Evolutionary conservation across 768 basidiomycete species (phyloP).

Genomic region (Crassisporium funariophilum): DNA sequence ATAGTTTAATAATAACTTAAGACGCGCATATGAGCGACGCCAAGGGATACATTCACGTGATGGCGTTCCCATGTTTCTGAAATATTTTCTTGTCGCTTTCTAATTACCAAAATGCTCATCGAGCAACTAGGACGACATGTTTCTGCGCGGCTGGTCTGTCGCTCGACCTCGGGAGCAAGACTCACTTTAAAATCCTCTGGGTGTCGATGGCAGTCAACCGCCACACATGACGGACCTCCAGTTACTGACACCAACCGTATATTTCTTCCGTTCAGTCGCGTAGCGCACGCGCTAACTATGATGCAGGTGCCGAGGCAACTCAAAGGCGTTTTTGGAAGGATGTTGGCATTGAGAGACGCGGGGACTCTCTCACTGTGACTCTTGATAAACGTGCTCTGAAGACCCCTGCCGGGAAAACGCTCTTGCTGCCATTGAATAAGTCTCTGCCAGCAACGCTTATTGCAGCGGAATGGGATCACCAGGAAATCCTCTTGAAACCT

Average conservation of each 20-base stretch:
- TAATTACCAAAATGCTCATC: slow-evolving; percentile 15
- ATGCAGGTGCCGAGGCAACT: slow-evolving; percentile 80
- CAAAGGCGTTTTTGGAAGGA: slow-evolving; percentile 93
- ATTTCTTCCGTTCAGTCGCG: slow-evolving; percentile 15
- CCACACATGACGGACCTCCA: slow-evolving; percentile 43
- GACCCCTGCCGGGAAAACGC: slow-evolving; percentile 80
- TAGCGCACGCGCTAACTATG: not conserved
- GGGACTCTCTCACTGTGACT: slow-evolving; percentile 58
- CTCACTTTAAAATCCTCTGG: not conserved
- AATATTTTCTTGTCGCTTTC: not conserved
- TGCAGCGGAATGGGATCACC: slow-evolving; percentile 97
- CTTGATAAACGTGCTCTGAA: slow-evolving; percentile 85
- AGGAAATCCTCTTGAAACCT: slow-evolving; percentile 80
- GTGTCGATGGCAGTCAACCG: slow-evolving; percentile 28
- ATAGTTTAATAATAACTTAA: no score
- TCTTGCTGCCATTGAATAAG: slow-evolving; percentile 73
- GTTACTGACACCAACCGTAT: slow-evolving; percentile 69
- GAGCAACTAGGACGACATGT: slow-evolving; percentile 21
- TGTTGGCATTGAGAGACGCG: slow-evolving; percentile 71
- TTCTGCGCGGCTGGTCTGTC: slow-evolving; percentile 5
- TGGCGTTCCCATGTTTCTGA: slow-evolving; percentile 14
- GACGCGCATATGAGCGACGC: no score
- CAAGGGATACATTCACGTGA: slow-evolving; percentile 23
- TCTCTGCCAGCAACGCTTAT: slow-evolving; percentile 78
- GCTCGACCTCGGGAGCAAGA: not conserved